These are phyloP conservation scores for Ailanthus altissimus DNA, from an alignment of 345 rosid species.

Conservation along the genomic window DNA sequence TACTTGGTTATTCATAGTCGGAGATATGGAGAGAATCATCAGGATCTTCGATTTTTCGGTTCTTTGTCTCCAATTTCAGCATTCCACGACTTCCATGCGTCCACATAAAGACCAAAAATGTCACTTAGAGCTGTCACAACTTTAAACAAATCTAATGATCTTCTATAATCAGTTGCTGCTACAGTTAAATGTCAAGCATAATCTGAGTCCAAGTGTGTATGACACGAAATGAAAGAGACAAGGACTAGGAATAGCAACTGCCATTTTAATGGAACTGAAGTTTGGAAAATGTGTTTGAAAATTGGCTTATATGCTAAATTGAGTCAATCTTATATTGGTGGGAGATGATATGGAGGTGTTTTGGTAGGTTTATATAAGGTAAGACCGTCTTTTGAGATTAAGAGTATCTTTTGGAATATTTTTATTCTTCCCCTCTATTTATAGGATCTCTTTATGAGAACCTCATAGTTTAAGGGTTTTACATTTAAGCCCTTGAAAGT, in stretches of 20 bases:
- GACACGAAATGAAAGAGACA: not conserved
- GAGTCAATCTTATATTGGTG: too few species aligned
- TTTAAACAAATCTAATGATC: slow-evolving; percentile 22
- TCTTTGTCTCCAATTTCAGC: slow-evolving; percentile 51
- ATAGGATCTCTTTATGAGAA: too few species aligned
- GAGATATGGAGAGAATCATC: slow-evolving; percentile 13
- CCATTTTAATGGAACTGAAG: not conserved
- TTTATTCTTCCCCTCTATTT: too few species aligned
- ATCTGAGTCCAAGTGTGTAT: not conserved
- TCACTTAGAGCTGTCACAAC: slow-evolving; percentile 58
- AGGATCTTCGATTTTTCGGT: slow-evolving; percentile 26
- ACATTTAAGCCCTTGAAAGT: too few species aligned
- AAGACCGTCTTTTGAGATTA: too few species aligned
- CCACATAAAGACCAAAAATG: slow-evolving; percentile 68
- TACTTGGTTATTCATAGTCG: slow-evolving; percentile 19
- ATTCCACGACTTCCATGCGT: slow-evolving; percentile 71
- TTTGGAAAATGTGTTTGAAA: too few species aligned
- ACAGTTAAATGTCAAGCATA: not conserved
- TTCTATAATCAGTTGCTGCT: slow-evolving; percentile 7
- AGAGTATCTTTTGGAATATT: too few species aligned
- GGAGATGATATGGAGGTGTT: too few species aligned
- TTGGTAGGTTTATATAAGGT: too few species aligned
- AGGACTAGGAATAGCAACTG: not conserved
- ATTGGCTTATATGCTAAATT: too few species aligned
- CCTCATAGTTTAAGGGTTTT: too few species aligned